Conservation (phyloP, 768 basidiomycete species). For the Filobasidium floriforme region DNA sequence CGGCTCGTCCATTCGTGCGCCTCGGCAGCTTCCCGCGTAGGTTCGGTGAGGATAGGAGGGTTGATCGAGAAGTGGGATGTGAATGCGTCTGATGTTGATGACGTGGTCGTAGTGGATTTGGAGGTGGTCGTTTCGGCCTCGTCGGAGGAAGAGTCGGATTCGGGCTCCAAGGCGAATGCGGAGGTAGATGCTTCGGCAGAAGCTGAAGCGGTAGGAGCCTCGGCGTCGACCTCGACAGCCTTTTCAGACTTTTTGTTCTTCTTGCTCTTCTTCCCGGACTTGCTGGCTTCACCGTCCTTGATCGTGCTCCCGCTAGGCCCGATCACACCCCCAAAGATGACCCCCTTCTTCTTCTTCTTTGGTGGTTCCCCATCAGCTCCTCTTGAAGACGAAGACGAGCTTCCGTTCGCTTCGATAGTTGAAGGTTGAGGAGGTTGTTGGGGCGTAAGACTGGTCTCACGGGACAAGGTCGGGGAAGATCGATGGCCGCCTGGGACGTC, state of each 20-base stretch:
- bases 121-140: neutral
- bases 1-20: slow-evolving; percentile 55
- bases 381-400: neutral
- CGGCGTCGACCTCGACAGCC: slow-evolving; percentile 19
- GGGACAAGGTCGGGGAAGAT: slow-evolving; percentile 5
- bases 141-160: neutral
- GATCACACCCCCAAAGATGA: slow-evolving; percentile 41
- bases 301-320: slow-evolving; percentile 42
- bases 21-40: slow-evolving; percentile 54
- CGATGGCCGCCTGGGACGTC: slow-evolving; percentile 36
- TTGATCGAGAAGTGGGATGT: slow-evolving; percentile 67
- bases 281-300: neutral
- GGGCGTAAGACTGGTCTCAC: neutral
- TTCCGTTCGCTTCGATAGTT: neutral
- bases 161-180: slow-evolving; percentile 12
- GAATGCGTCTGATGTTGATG: slow-evolving; percentile 50
- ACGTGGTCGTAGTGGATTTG: slow-evolving; percentile 17
- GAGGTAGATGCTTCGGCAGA: slow-evolving; percentile 14
- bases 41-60: slow-evolving; percentile 46
- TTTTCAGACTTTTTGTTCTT: slow-evolving; percentile 45
- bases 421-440: neutral
- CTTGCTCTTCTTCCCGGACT: slow-evolving; percentile 43
- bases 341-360: slow-evolving; percentile 33
- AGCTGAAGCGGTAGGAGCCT: slow-evolving; percentile 21
- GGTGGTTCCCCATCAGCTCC: slow-evolving; percentile 6